phyloP scores from a whole-genome alignment of 768 basidiomycete species.

The Lactarius evosmus region DNA sequence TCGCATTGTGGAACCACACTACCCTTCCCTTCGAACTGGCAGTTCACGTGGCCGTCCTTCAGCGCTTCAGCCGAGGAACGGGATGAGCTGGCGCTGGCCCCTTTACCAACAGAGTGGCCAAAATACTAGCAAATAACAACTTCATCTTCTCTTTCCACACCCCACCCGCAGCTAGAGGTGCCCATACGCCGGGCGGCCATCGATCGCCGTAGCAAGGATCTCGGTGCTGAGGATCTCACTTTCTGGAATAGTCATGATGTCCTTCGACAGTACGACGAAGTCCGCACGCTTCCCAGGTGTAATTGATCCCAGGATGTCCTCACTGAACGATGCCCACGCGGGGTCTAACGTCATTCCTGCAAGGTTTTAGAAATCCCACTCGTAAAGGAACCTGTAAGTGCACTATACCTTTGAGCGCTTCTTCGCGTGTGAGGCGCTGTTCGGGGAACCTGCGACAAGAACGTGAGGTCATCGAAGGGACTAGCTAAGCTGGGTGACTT shows the following conservation, averaged over 20 bases:
- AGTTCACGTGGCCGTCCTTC: constrained; percentile 7
- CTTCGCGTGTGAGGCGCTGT: constrained; percentile 67
- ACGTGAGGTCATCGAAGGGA: constrained; percentile 5
- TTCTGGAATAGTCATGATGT: constrained; percentile 68
- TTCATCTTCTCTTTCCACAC: constrained; percentile 6
- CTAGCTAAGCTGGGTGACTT: constrained; percentile 29
- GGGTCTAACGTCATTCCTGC: constrained; percentile 84
- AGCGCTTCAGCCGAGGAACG: constrained; percentile 1
- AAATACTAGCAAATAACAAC: constrained; percentile 6
- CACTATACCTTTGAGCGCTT: constrained; percentile 68
- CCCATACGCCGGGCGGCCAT: constrained; percentile 57
- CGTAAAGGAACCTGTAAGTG: not conserved
- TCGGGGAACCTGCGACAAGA: constrained; percentile 66
- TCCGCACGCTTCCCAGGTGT: constrained; percentile 79
- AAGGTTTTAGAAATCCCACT: not conserved
- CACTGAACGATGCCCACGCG: constrained; percentile 84
- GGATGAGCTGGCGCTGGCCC: constrained; percentile 15
- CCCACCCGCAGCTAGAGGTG: constrained; percentile 30
- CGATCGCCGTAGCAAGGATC: constrained; percentile 74
- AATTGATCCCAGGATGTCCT: constrained; percentile 70
- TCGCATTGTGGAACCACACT: not conserved
- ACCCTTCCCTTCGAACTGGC: not conserved
- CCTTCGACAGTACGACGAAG: constrained; percentile 76
- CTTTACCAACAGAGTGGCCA: constrained; percentile 10
- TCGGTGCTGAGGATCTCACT: constrained; percentile 61